Evolutionary conservation across 2,329 filamentous ascomycete genomes (phyloP).

Genomic region (Alternaria novae-zelandiae): DNA sequence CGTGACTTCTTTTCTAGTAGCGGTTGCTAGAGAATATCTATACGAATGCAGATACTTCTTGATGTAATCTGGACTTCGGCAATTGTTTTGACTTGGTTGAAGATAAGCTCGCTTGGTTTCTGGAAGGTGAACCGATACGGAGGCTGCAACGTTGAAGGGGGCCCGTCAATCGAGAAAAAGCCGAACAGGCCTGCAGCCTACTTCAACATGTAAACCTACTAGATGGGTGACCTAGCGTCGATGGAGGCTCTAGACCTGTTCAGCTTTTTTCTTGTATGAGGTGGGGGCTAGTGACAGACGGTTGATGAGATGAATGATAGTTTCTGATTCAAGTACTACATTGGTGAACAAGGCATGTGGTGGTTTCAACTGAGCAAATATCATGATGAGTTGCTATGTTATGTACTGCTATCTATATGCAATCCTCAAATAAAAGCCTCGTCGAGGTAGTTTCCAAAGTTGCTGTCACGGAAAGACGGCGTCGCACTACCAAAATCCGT

Average conservation of each 20-base stretch:
- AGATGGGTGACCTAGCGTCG: no score
- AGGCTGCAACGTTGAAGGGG: not conserved
- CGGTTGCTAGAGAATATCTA: not conserved
- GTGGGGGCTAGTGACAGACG: not conserved
- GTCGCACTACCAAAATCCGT: conserved; percentile 57
- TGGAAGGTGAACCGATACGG: not conserved
- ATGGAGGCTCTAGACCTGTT: no score
- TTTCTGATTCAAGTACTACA: accelerated
- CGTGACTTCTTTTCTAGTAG: not conserved
- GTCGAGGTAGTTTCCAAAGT: conserved; percentile 56
- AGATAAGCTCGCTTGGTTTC: not conserved
- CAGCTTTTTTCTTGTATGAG: no score
- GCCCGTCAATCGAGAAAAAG: no score
- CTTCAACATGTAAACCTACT: no score
- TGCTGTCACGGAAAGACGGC: conserved; percentile 57
- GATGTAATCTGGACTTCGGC: not conserved
- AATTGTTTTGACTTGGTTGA: not conserved
- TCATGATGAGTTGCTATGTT: not conserved
- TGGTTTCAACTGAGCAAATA: not conserved
- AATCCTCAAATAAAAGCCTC: conserved; percentile 24
- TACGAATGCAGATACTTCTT: not conserved
- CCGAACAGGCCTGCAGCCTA: no score
- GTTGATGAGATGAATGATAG: not conserved
- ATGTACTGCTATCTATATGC: not conserved
- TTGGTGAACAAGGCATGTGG: not conserved